A percentile compares a stretch with the other conserved stretches of the same genome.
Conservation (phyloP, 164 flowering plant species). For the Euptelea pleiosperma region DNA sequence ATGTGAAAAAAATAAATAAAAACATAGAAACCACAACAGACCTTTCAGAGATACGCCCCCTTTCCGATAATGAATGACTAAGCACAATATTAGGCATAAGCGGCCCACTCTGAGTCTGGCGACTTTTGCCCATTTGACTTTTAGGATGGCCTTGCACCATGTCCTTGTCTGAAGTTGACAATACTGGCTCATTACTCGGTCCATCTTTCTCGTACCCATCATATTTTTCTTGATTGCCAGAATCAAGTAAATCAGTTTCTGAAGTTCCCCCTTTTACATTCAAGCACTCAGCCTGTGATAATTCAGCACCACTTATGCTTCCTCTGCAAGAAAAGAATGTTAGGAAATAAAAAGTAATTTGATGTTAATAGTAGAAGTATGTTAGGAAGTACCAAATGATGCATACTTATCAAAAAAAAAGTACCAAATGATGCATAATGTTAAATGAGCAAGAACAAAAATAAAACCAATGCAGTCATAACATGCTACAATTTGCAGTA, state of each 20-base stretch:
- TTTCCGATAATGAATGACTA: constrained; percentile 56
- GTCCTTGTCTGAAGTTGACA: constrained; percentile 44
- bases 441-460: not conserved
- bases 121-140: constrained; percentile 36
- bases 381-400: not conserved
- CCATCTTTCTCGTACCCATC: constrained; percentile 36
- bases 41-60: constrained; percentile 59
- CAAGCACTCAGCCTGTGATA: constrained; percentile 26
- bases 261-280: constrained; percentile 27
- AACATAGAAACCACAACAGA: constrained; percentile 19
- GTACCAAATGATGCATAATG: not conserved
- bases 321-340: constrained; percentile 30
- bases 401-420: too few relatives aligned
- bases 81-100: constrained; percentile 58
- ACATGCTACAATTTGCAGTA: not conserved
- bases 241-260: constrained; percentile 31
- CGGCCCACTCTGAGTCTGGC: constrained; percentile 85
- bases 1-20: not conserved
- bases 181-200: constrained; percentile 33
- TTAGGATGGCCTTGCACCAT: constrained; percentile 35
- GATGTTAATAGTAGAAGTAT: not conserved
- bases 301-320: constrained; percentile 22
- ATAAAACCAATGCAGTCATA: not conserved
- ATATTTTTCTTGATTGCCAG: constrained; percentile 27
- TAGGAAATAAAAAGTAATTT: not conserved